Percentiles rank a stretch among this genome's conserved stretches.
phyloP scores from a whole-genome alignment of 164 flowering plant genomes.

The Sedum album region DNA sequence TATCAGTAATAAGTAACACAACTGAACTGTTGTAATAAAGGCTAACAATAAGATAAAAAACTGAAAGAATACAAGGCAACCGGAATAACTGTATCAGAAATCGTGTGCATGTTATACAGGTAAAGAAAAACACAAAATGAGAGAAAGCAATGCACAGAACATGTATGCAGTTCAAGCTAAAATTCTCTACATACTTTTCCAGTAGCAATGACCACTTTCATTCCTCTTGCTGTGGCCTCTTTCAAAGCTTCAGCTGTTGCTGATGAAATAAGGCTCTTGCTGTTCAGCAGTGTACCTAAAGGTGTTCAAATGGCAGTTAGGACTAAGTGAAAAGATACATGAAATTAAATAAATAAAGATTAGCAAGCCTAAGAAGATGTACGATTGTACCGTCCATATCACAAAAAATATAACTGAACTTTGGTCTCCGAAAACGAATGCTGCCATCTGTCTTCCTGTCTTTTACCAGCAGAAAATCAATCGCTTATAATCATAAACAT shows the following conservation, averaged over 20 bases:
- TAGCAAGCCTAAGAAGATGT: neutral
- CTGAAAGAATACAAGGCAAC: neutral
- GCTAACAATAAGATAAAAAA: neutral
- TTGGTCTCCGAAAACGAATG: conserved; percentile 78
- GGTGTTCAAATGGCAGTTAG: conserved; percentile 13
- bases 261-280: conserved; percentile 58
- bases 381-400: conserved; percentile 91
- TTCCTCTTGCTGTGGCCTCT: conserved; percentile 77
- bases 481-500: neutral
- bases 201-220: conserved; percentile 88
- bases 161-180: neutral
- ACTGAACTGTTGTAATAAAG: neutral
- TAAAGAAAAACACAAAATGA: neutral
- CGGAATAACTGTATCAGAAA: neutral
- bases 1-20: conserved; percentile 5
- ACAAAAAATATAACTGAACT: conserved; percentile 78
- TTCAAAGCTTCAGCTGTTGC: conserved; percentile 63
- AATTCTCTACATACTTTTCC: conserved; percentile 58
- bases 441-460: conserved; percentile 83
- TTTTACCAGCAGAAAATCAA: conserved; percentile 21
- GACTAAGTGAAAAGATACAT: conserved; percentile 6
- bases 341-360: neutral
- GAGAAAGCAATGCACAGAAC: conserved; percentile 7
- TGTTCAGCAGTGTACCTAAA: conserved; percentile 84
- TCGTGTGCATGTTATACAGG: neutral